Evolutionary conservation across 257 asterid genomes (phyloP).

Genomic region (Plantago elongata): DNA sequence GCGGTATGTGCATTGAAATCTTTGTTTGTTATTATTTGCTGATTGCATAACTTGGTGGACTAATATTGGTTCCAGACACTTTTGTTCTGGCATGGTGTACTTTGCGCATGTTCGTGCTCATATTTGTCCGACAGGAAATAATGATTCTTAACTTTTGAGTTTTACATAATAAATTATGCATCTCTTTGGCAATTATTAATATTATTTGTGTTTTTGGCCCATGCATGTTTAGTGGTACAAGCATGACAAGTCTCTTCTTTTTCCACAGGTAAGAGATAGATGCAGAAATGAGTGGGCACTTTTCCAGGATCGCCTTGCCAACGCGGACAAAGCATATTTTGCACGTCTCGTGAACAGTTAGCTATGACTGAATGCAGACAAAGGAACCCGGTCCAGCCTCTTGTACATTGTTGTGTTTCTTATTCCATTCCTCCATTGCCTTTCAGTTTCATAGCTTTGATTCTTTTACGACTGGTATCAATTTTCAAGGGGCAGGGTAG

Average conservation of each 20-base stretch:
- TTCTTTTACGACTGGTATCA: slow-evolving; percentile 9
- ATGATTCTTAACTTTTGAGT: too few relatives aligned
- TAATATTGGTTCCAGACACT: too few relatives aligned
- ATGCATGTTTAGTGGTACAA: too few relatives aligned
- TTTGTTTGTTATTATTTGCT: neutral
- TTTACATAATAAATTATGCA: too few relatives aligned
- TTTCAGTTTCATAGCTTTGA: slow-evolving; percentile 15
- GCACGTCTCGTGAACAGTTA: slow-evolving; percentile 42
- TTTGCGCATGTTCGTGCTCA: too few relatives aligned
- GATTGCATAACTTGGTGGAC: too few relatives aligned
- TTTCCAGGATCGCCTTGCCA: slow-evolving; percentile 87
- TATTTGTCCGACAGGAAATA: too few relatives aligned
- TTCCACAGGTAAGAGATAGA: slow-evolving; percentile 82
- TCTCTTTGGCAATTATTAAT: too few relatives aligned
- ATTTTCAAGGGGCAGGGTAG: too few relatives aligned
- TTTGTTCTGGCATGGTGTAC: too few relatives aligned
- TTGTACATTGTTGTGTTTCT: slow-evolving; percentile 27
- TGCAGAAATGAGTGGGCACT: slow-evolving; percentile 93
- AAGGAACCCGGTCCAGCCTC: neutral
- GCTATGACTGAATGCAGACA: slow-evolving; percentile 3
- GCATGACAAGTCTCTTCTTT: neutral
- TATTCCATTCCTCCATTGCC: slow-evolving; percentile 8
- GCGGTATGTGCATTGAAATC: slow-evolving; percentile 60
- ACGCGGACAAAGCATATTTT: slow-evolving; percentile 77
- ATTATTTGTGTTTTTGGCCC: too few relatives aligned